Conservation (phyloP, 2,329 filamentous ascomycete species). For the Diplodia intermedia region DNA sequence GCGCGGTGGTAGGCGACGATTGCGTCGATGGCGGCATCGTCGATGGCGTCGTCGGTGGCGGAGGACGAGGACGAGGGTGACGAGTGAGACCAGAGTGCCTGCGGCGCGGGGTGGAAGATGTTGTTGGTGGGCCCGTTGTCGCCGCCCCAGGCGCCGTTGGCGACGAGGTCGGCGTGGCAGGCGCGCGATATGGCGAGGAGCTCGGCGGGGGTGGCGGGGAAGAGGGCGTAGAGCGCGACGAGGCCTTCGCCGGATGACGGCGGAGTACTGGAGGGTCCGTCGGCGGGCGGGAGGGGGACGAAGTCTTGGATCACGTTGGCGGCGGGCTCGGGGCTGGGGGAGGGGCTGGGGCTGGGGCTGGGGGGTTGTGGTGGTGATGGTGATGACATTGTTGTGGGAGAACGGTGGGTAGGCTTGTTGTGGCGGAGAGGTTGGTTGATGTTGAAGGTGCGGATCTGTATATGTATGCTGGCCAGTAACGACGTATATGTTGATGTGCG, state of each 20-base stretch:
- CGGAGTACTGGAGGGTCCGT: background rate
- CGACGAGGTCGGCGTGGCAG: background rate
- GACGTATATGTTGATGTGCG: background rate
- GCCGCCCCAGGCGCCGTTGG: background rate
- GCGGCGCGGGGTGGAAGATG: background rate
- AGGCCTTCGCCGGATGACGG: background rate
- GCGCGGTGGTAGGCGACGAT: slow-evolving; percentile 5
- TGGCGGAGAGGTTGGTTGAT: no score
- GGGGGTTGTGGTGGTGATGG: background rate
- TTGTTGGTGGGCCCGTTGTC: background rate
- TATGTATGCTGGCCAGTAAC: background rate
- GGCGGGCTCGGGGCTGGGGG: background rate
- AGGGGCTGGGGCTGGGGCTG: background rate
- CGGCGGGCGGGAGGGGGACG: background rate
- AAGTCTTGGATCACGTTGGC: background rate
- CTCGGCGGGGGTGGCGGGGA: slow-evolving; percentile 6
- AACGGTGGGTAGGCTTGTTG: no score
- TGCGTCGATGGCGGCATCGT: background rate
- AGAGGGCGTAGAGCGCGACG: slow-evolving; percentile 4
- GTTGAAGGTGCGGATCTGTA: background rate
- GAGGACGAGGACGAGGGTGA: background rate
- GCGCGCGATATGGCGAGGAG: background rate
- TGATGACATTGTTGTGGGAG: background rate
- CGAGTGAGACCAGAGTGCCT: background rate
- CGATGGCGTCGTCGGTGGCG: background rate